Evolutionary conservation across 768 basidiomycete species (phyloP).

Genomic region (Crucibulum laeve): DNA sequence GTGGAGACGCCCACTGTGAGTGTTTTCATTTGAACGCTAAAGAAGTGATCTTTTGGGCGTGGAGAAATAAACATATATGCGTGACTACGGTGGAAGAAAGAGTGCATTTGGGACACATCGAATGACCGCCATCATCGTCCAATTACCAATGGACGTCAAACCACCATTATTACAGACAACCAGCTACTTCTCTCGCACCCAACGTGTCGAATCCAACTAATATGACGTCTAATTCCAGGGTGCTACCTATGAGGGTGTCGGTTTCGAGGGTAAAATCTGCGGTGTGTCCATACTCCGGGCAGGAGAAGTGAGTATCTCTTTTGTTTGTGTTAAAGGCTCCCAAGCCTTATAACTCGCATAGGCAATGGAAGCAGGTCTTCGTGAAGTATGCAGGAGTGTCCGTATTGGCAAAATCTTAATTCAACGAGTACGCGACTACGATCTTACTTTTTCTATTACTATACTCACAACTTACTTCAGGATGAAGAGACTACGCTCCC

Average conservation of each 20-base stretch:
- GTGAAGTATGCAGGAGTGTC: conserved; percentile 92
- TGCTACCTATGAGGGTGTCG: conserved; percentile 81
- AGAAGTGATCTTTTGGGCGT: neutral
- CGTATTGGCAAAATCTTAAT: conserved; percentile 98
- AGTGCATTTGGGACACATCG: no score
- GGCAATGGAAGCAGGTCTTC: conserved; percentile 97
- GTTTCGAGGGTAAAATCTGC: conserved; percentile 95
- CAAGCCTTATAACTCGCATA: conserved; percentile 18
- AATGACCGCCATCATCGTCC: no score
- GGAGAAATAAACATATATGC: neutral
- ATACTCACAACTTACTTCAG: conserved; percentile 28
- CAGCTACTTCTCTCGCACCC: no score
- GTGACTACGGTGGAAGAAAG: no score
- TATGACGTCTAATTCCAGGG: conserved; percentile 46
- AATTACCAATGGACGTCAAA: no score
- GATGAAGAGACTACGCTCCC: conserved; percentile 93
- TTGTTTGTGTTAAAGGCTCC: conserved; percentile 2
- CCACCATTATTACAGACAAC: no score
- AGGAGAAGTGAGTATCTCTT: conserved; percentile 61
- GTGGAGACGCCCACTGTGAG: conserved; percentile 81
- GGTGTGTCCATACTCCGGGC: conserved; percentile 94
- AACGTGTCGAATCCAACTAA: no score
- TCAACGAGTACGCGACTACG: conserved; percentile 62
- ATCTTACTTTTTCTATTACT: neutral
- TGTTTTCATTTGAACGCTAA: conserved; percentile 7